These are phyloP conservation scores for Acer saccharum DNA, from an alignment of 345 rosid species.

Conservation along the genomic window DNA sequence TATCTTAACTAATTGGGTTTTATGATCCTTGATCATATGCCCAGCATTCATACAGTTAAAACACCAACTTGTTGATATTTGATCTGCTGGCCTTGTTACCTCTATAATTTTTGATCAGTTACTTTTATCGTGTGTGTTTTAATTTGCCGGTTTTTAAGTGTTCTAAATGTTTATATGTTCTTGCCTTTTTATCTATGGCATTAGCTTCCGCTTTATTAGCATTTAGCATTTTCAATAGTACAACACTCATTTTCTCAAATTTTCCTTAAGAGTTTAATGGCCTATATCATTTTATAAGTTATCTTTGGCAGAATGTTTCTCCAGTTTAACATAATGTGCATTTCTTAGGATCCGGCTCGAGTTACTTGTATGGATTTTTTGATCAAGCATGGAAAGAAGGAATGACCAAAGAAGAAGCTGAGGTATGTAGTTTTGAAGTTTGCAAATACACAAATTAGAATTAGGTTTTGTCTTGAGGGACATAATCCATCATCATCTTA, in stretches of 20 bases:
- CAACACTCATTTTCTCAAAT: neutral
- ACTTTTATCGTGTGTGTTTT: neutral
- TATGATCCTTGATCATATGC: neutral
- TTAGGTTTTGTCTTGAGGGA: too few species aligned
- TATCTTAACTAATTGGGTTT: neutral
- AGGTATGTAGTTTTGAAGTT: constrained; percentile 48
- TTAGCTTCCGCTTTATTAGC: neutral
- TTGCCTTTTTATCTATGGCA: neutral
- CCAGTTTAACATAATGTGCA: constrained; percentile 3
- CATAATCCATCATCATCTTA: neutral
- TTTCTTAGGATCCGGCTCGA: constrained; percentile 86
- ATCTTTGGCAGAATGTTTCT: constrained; percentile 5
- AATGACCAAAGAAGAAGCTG: constrained; percentile 97
- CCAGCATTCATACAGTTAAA: neutral
- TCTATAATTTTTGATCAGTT: neutral
- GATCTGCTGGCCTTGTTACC: neutral
- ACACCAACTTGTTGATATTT: neutral
- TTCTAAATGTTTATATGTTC: neutral
- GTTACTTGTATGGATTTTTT: constrained; percentile 91
- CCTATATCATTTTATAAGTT: neutral
- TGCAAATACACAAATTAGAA: neutral
- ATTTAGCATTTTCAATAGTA: neutral
- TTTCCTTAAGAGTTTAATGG: neutral
- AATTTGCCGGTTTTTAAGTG: neutral
- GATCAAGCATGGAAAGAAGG: constrained; percentile 98